A percentile compares a stretch with the other conserved stretches of the same genome.
Evolutionary conservation across 495 filamentous ascomycete species (phyloP).

Genomic region (Friedmanniomyces endolithicus): DNA sequence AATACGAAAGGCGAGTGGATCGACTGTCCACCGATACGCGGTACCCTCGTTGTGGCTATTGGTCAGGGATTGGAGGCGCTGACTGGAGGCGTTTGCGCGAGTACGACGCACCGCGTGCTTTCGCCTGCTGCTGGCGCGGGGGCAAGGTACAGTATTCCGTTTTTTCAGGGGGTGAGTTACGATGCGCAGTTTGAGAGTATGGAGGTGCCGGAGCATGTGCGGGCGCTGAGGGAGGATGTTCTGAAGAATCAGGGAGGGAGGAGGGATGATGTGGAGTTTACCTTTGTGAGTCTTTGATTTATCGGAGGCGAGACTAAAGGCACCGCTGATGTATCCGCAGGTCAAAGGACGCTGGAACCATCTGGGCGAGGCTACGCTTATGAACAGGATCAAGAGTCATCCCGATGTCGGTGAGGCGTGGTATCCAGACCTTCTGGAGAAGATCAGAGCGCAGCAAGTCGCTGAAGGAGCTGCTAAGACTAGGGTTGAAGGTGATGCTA

Average conservation of each 20-base stretch:
- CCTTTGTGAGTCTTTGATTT: conserved; percentile 36
- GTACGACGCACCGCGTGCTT: conserved; percentile 72
- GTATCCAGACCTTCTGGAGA: conserved; percentile 32
- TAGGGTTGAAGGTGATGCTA: not conserved
- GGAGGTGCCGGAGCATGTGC: conserved; percentile 55
- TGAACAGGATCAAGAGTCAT: conserved; percentile 83
- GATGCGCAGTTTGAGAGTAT: conserved; percentile 70
- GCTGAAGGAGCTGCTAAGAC: not conserved
- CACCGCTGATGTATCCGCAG: not conserved
- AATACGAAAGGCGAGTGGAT: conserved; percentile 77
- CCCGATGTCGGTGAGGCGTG: conserved; percentile 79
- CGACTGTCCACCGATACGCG: conserved; percentile 48
- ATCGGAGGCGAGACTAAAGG: not conserved
- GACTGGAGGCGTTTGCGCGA: conserved; percentile 74
- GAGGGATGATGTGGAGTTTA: conserved; percentile 66
- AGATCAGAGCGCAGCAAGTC: conserved; percentile 27
- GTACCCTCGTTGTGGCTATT: conserved; percentile 72
- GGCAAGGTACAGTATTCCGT: conserved; percentile 70
- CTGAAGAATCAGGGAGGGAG: conserved; percentile 39
- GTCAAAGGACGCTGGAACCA: conserved; percentile 49
- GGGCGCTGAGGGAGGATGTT: conserved; percentile 42
- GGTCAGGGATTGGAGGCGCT: conserved; percentile 87
- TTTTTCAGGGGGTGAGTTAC: conserved; percentile 83
- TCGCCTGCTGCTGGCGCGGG: conserved; percentile 49
- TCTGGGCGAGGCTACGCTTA: conserved; percentile 65